Percentiles rank a stretch among this genome's conserved stretches.
These are phyloP conservation scores for Sporothrix brasiliensis DNA, from an alignment of 2,329 filamentous ascomycete species.

Conservation along the genomic window DNA sequence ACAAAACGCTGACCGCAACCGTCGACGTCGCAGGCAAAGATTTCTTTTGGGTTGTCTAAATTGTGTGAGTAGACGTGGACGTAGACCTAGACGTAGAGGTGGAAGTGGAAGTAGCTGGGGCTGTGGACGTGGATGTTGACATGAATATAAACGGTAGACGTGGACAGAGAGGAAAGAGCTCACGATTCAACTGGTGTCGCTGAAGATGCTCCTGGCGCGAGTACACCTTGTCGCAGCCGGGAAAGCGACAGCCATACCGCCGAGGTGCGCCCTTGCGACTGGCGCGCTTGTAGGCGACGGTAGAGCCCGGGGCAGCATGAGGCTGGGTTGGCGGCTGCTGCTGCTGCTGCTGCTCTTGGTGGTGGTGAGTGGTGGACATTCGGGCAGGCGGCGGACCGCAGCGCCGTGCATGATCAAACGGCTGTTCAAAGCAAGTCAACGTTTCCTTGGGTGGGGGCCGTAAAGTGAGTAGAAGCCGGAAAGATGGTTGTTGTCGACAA, in stretches of 20 bases:
- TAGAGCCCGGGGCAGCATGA: neutral
- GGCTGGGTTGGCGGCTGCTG: neutral
- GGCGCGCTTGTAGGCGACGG: conserved; percentile 52
- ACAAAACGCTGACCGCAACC: conserved; percentile 78
- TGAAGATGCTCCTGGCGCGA: conserved; percentile 80
- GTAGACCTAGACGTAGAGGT: neutral
- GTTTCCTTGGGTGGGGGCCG: neutral
- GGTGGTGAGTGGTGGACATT: conserved; percentile 35
- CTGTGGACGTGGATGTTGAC: conserved; percentile 28
- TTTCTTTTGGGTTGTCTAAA: conserved; percentile 77
- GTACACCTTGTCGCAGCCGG: conserved; percentile 77
- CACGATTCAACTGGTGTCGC: conserved; percentile 79
- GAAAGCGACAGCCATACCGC: conserved; percentile 66
- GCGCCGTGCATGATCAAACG: conserved; percentile 18
- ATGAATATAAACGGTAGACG: too few relatives aligned
- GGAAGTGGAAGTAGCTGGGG: neutral
- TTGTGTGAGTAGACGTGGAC: neutral
- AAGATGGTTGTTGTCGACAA: neutral
- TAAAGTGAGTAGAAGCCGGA: neutral
- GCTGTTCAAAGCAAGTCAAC: neutral
- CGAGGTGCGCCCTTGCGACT: conserved; percentile 56
- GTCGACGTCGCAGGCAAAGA: conserved; percentile 74
- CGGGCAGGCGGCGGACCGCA: neutral
- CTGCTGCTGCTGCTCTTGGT: conserved; percentile 29
- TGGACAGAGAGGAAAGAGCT: neutral